Percentiles rank a stretch among this genome's conserved stretches.
phyloP scores from a whole-genome alignment of 2,329 filamentous ascomycete species.

The Cladorrhinum sp. region DNA sequence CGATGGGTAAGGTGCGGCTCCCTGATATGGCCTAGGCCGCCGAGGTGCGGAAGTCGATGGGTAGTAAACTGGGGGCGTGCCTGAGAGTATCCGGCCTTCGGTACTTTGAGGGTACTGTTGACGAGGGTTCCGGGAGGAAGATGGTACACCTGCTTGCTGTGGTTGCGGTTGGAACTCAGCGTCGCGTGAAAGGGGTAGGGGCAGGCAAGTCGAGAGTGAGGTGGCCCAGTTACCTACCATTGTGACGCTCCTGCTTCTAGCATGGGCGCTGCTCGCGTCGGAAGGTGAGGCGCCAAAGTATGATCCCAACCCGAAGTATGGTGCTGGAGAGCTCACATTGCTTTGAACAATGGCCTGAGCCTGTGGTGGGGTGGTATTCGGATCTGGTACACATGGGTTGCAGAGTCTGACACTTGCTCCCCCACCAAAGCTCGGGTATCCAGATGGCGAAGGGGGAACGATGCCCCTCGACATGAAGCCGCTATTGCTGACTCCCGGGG shows the following conservation, averaged over 20 bases:
- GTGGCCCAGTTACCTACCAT: constrained; percentile 40
- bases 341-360: constrained; percentile 41
- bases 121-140: constrained; percentile 22
- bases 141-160: constrained; percentile 24
- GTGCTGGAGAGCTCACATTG: constrained; percentile 26
- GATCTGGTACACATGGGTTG: constrained; percentile 61
- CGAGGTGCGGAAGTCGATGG: constrained; percentile 26
- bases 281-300: constrained; percentile 35
- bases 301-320: constrained; percentile 33
- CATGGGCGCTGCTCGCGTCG: constrained; percentile 34
- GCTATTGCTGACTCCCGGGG: constrained; percentile 46
- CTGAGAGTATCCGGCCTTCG: constrained; percentile 41
- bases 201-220: background rate
- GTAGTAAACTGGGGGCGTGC: constrained; percentile 38
- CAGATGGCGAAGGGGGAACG: constrained; percentile 37
- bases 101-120: constrained; percentile 26
- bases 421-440: constrained; percentile 48
- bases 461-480: constrained; percentile 20
- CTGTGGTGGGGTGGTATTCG: constrained; percentile 55
- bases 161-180: constrained; percentile 5
- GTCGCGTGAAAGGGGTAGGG: background rate
- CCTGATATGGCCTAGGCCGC: constrained; percentile 18
- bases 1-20: constrained; percentile 29
- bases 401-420: constrained; percentile 59
- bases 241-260: constrained; percentile 47